Evolutionary conservation across 2,329 filamentous ascomycete genomes (phyloP), one percentile per base, ranked within the genome.

Genomic region (Fusarium anguioides): DNA sequence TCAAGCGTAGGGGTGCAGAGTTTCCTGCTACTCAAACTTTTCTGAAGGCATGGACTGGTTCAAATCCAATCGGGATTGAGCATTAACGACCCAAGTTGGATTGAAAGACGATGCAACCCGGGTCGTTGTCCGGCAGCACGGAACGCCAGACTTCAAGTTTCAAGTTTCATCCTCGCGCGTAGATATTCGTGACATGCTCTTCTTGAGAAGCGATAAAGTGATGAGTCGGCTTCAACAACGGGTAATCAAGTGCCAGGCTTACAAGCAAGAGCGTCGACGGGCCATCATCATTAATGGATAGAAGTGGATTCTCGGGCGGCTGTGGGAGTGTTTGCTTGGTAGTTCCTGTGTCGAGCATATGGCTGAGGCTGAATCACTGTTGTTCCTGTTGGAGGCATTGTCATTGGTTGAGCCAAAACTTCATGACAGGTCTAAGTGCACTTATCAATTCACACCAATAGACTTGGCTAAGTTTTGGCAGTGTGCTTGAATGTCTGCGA

Each of bases 11-110:
- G 45, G 49, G 44, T 42, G 36, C 50, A 39, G 54, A 63, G 54
- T 21, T 20, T 58, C 56, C 29, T 60, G 53, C 48, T 53, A 35
- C 42, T 31, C 44, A 62, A 55, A 33, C 47, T 52, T 47, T 67
- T 49, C 46, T 55, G 10, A 37, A 60, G 37, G 47, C 36, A 51
- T 47, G 29, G 53, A 14, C 41, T 50, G 21, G 44, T 20, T 14
- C 33, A 53, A 45, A 29, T 46, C 54, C 64, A 68, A 69, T 71
- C 52, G 66, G 55, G 54, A 48, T 44, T 17, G 12, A 49, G 54
- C 6, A 46, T 44, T 55, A 40, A 50, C 41, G 47, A 56, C 63
- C 35, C 31, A 66, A 51, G 49, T 51, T 44, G 52, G 41, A 23
- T 41, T 50, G 23, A 49, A 33, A 26, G 55, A 46, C 33, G 29